Conservation (phyloP, 2,329 filamentous ascomycete genomes). For the Stemphylium lycopersici region DNA sequence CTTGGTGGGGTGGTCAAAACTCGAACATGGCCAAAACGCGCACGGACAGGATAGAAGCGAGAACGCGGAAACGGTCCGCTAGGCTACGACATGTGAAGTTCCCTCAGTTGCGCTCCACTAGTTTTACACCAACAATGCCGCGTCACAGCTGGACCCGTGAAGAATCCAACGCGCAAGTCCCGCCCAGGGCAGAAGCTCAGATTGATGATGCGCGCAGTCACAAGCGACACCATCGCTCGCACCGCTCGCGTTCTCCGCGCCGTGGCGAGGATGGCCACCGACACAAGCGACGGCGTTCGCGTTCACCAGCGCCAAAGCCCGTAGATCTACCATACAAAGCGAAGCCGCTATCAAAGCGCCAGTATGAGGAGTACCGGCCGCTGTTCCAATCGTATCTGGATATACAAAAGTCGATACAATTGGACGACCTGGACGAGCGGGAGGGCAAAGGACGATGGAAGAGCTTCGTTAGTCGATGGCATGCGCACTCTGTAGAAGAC, state of each 20-base stretch:
- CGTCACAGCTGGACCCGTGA: constrained; percentile 2
- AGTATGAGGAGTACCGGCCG: constrained; percentile 69
- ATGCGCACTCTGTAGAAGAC: constrained; percentile 32
- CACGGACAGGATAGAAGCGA: no score
- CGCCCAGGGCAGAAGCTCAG: not conserved
- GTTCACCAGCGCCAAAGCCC: constrained; percentile 35
- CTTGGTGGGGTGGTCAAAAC: no score
- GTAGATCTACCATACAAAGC: constrained; percentile 68
- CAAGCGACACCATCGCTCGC: constrained; percentile 47
- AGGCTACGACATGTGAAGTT: not conserved
- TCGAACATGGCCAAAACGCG: no score
- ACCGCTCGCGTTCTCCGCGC: constrained; percentile 42
- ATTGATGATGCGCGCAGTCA: constrained; percentile 35
- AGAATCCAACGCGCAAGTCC: constrained; percentile 4
- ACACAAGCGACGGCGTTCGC: constrained; percentile 40
- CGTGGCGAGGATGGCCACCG: constrained; percentile 29
- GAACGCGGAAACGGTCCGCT: no score
- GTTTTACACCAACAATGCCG: constrained; percentile 4
- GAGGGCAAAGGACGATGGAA: constrained; percentile 89
- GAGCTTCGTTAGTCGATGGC: constrained; percentile 89
- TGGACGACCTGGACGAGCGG: constrained; percentile 72
- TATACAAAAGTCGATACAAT: constrained; percentile 78
- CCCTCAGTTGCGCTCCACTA: not conserved
- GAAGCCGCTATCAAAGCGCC: constrained; percentile 69
- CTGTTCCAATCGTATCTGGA: constrained; percentile 86